A percentile compares a stretch with the other conserved stretches of the same genome.
Evolutionary conservation across 129 eudicot species (phyloP).

Genomic region (Solidago caesia): DNA sequence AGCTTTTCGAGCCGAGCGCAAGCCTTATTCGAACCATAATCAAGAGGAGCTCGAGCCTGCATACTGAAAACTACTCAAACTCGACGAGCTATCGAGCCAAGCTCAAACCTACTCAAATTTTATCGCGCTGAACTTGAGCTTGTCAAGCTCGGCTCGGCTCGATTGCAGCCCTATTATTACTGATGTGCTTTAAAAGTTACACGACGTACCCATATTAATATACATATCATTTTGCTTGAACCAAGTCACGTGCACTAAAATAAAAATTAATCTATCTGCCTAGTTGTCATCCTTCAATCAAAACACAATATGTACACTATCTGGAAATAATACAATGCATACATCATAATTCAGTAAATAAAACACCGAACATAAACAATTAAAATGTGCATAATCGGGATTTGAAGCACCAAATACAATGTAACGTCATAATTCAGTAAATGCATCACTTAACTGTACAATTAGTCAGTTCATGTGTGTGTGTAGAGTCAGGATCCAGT

Average conservation of each 20-base stretch:
- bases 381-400: background rate
- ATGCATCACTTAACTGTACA: too few species aligned
- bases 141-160: background rate
- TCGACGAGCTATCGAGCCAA: too few species aligned
- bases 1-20: too few species aligned
- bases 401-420: background rate
- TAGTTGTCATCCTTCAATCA: conserved; percentile 8
- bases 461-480: too few species aligned
- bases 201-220: background rate
- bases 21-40: too few species aligned
- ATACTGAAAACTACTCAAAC: too few species aligned
- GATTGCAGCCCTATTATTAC: background rate
- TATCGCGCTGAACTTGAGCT: too few species aligned
- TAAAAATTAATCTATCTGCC: conserved; percentile 8
- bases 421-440: background rate
- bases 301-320: background rate
- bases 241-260: background rate
- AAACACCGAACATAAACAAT: background rate
- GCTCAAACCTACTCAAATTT: too few species aligned
- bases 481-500: too few species aligned
- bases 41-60: too few species aligned
- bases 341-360: too few species aligned
- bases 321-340: background rate
- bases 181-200: conserved; percentile 3
- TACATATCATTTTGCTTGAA: background rate